Conservation (phyloP, 2,329 filamentous ascomycete species). For the Diaporthe sp. region DNA sequence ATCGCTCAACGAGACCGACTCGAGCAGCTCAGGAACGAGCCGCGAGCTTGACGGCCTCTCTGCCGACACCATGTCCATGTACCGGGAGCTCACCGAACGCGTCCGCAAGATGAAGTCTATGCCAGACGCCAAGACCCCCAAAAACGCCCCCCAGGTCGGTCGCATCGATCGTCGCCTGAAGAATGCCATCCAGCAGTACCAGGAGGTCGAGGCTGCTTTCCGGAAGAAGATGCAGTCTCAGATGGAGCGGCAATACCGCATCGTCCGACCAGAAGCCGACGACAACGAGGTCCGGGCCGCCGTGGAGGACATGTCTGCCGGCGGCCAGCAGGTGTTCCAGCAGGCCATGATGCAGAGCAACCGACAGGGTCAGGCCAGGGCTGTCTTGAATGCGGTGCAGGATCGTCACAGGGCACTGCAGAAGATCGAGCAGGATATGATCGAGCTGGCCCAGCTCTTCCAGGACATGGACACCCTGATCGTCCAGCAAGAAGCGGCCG, state of each 20-base stretch:
- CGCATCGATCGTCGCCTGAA: slow-evolving; percentile 84
- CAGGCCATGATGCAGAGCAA: slow-evolving; percentile 86
- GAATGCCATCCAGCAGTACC: slow-evolving; percentile 83
- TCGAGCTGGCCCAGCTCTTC: slow-evolving; percentile 88
- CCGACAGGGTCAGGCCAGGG: slow-evolving; percentile 82
- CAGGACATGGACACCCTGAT: slow-evolving; percentile 89
- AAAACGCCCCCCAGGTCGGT: slow-evolving; percentile 84
- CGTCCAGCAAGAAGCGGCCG: slow-evolving; percentile 84
- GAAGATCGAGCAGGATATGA: slow-evolving; percentile 92
- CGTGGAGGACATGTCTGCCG: slow-evolving; percentile 76
- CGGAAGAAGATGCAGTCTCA: slow-evolving; percentile 83
- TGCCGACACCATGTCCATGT: slow-evolving; percentile 83
- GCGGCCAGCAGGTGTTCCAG: slow-evolving; percentile 84
- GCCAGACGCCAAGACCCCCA: slow-evolving; percentile 76
- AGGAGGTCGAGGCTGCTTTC: slow-evolving; percentile 82
- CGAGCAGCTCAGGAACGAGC: slow-evolving; percentile 71
- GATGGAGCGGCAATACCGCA: slow-evolving; percentile 89
- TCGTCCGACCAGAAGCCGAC: slow-evolving; percentile 84
- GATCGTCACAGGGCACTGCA: slow-evolving; percentile 87
- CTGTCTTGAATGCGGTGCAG: slow-evolving; percentile 82
- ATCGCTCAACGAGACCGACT: slow-evolving; percentile 80
- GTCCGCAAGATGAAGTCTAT: slow-evolving; percentile 86
- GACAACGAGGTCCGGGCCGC: slow-evolving; percentile 83
- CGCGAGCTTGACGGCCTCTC: slow-evolving; percentile 79
- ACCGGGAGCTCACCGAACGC: slow-evolving; percentile 81